A percentile compares a stretch with the other conserved stretches of the same genome.
phyloP scores from a whole-genome alignment of 257 asterid species.

The Fraxinus cuspidata region DNA sequence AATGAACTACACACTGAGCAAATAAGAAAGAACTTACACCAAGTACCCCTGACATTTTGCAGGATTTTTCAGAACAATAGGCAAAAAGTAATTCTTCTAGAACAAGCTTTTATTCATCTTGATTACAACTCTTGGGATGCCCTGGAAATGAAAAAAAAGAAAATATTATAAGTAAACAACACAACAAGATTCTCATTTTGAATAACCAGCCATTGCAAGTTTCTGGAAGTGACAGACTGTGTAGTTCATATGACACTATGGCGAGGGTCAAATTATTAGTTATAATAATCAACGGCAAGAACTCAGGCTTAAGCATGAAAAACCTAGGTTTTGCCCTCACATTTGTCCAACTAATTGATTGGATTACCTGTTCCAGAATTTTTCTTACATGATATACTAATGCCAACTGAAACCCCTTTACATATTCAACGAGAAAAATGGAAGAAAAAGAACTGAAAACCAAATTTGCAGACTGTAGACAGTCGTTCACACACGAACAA shows the following conservation, averaged over 20 bases:
- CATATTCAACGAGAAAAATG: neutral
- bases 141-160: constrained; percentile 31
- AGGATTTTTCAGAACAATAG: constrained; percentile 33
- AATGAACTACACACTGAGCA: constrained; percentile 1
- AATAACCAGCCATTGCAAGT: constrained; percentile 9
- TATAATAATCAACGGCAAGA: neutral
- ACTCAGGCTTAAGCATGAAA: neutral
- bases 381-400: constrained; percentile 7
- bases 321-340: neutral
- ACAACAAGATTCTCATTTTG: neutral
- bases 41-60: constrained; percentile 51
- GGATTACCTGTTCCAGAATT: constrained; percentile 6
- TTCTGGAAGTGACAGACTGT: neutral
- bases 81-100: constrained; percentile 38
- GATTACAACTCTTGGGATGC: constrained; percentile 1
- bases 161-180: constrained; percentile 2
- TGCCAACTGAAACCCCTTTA: neutral
- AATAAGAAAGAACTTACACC: constrained; percentile 38
- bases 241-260: neutral
- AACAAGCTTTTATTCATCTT: constrained; percentile 19
- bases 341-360: neutral
- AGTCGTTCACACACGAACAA: neutral
- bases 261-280: neutral
- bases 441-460: neutral
- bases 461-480: neutral